These are phyloP conservation scores for Kazachstania bromeliacearum DNA, from an alignment of 805 yeast species.

Conservation along the genomic window DNA sequence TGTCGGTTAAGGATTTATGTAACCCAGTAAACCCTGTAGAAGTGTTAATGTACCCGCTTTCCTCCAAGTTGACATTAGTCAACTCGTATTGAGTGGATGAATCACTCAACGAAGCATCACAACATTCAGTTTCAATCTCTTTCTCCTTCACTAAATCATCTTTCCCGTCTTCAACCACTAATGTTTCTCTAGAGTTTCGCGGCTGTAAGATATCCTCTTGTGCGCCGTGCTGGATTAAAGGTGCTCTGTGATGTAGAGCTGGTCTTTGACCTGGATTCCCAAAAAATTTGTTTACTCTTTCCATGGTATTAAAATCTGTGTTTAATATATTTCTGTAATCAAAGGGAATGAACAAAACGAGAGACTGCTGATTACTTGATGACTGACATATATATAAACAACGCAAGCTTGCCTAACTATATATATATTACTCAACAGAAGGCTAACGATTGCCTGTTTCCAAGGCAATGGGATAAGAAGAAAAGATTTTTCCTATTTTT, in stretches of 20 bases:
- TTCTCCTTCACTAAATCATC: constrained; percentile 3
- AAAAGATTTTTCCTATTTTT: no score
- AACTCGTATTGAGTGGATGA: constrained; percentile 9
- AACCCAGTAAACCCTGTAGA: constrained; percentile 23
- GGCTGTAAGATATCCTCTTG: neutral
- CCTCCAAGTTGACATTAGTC: constrained; percentile 10
- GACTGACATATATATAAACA: no score
- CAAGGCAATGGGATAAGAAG: no score
- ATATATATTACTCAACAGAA: no score
- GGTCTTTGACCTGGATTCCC: constrained; percentile 17
- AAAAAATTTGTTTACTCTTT: constrained; percentile 14
- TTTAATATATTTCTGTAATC: no score
- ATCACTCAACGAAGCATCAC: constrained; percentile 10
- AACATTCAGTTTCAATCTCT: neutral
- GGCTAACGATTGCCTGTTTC: no score
- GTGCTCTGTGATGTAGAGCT: constrained; percentile 8
- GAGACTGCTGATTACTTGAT: no score
- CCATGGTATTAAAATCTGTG: constrained; percentile 10
- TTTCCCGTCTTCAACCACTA: no score
- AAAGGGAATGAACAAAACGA: no score
- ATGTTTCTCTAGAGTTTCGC: constrained; percentile 1
- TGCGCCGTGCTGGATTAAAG: constrained; percentile 3
- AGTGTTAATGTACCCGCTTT: constrained; percentile 13
- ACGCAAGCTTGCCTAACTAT: no score
- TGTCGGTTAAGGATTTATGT: constrained; percentile 16